Base-by-base conservation (phyloP, 352 stramenopile genomes). In the Thalassiosira ordinaria region DNA sequence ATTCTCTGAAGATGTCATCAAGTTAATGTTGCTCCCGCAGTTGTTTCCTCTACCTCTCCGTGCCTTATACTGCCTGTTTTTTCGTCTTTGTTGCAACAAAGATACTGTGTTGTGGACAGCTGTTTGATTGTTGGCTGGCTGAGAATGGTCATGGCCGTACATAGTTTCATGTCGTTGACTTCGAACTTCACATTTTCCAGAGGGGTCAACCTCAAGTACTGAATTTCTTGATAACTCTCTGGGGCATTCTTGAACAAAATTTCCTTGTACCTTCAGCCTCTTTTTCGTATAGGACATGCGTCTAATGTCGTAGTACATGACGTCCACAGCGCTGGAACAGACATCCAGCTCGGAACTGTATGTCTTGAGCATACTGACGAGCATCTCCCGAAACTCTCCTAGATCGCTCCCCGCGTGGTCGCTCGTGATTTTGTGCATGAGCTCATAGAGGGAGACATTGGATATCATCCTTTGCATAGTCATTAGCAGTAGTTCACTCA, bases 371-470 rank as follows among this genome's bases (percentile, higher is more conserved):
- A 98, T 97, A 77, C 93, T 96, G 37, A 97, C 96, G 65, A 98
- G 96, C 56, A 97, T 97, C 44, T 97, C 95, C 1, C 96, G 93
- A 80, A 98, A 96, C 72, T 98, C 96, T 20, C 95, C 96, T 73
- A 98, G 96, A 46, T 95, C 92, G 77, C 94, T 96, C 62, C 95
- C 95, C 8, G 95, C 94, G 83, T 98, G 94, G 79, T 98, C 96
- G 52, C 94, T 97, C 56, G 96, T 97, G 62, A 98, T 97, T 88
- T 98, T 98, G 63, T 97, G 96, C 59, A 98, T 83, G 37, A 98
- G 96, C 71, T 96, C 95, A 79, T 95, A 95, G 9, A 98, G 83
- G 31, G 96, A 97, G 57, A 98, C 95, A 31, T 92, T 97, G 0
- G 95, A 97, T 31, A 96, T 95, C 95, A 98, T 97, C 37, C 95